Evolutionary conservation across 805 yeast genomes (phyloP), one percentile per base, ranked within the genome.

Genomic region (Yamadazyma akitaensis): DNA sequence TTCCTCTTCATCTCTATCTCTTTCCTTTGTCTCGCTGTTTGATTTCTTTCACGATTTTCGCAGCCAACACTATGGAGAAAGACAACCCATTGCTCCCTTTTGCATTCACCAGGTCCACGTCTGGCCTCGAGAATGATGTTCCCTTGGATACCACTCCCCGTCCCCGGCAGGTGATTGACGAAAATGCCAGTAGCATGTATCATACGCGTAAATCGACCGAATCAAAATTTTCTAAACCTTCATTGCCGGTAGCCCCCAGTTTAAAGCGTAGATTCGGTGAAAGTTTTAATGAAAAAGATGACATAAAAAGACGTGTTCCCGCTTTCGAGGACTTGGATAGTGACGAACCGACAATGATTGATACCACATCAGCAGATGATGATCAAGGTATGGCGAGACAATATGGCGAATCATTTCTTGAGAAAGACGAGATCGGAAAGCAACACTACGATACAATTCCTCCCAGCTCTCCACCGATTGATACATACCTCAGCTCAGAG

Each of bases 41-140:
- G 12, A 5, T 12, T 12, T 18, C 12, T 36, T 36, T 26, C 31
- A 25, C 33, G 41, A 14, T 16, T 40, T 40, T 30, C 28, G 35
- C 43, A 28, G 36, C 43, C 28, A 19, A 2, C 39, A 32, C 18
- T 28, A 62, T 62, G 67, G 67, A 62, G 46, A 67, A 65, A 45
- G 51, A 63, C 35, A 67, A 64, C 44, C 74, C 72, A 1, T 54
- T 78, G 21, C 63, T 76, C n/a, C 82, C 83, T 5, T 72, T 77
- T 62, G 77, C 81, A 3, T 77, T 63, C 48, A 60, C 66, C 9
- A 56, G 68, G 2, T 67, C 77, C 2, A 41, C 17, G 16, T 35
- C 42, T 12, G 44, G 42, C 5, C 24, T 45, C n/a, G 54, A 68
- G 17, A 57, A 59, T 25, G 70, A 60, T 18, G 51, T 59, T 11